These are phyloP conservation scores for Theileria sp. DNA, from an alignment of 169 alveolate species.

Conservation along the genomic window DNA sequence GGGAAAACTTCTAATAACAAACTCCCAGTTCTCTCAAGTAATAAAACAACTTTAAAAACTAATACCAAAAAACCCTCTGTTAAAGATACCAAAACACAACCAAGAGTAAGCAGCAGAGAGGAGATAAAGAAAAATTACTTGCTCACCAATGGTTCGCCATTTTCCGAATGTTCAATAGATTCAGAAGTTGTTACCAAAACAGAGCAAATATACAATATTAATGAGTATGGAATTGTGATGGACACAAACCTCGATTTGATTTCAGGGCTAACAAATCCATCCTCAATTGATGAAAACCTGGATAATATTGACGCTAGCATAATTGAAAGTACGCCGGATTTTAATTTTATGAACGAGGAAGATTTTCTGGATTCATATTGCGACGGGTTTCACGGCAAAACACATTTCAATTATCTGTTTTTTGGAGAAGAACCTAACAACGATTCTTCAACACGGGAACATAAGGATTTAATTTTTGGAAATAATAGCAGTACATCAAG, in stretches of 20 bases:
- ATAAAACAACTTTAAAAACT: neutral
- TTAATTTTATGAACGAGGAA: neutral
- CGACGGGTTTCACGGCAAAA: neutral
- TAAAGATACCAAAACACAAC: neutral
- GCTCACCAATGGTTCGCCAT: neutral
- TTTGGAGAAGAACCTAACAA: neutral
- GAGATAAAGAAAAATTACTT: slow-evolving; percentile 2
- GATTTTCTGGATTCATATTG: neutral
- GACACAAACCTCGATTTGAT: neutral
- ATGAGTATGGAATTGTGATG: neutral
- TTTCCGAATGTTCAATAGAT: neutral
- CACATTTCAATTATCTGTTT: neutral
- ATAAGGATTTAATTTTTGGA: neutral
- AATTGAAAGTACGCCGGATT: neutral
- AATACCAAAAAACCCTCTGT: neutral
- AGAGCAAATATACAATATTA: neutral
- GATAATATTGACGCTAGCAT: slow-evolving; percentile 9
- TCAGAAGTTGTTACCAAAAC: neutral
- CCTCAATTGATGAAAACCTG: neutral
- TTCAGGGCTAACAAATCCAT: neutral
- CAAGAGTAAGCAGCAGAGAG: neutral
- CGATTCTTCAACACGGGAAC: neutral
- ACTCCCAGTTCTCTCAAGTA: neutral
- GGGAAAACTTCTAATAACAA: neutral
- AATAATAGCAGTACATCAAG: neutral